phyloP scores from a whole-genome alignment of 345 rosid species.

The Brassica incana region DNA sequence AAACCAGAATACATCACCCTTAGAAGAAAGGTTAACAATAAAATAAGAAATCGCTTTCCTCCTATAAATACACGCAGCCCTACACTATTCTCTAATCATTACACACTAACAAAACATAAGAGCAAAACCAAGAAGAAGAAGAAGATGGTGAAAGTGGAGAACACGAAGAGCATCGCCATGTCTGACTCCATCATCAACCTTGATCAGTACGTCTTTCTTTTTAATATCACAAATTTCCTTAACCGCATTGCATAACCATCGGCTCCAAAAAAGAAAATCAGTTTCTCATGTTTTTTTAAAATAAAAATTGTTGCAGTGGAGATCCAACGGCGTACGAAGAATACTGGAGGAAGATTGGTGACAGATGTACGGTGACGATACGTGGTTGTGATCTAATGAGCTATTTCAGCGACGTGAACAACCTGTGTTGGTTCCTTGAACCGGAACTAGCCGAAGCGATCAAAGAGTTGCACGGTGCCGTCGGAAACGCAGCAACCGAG shows the following conservation, averaged over 20 bases:
- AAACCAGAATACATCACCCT: neutral
- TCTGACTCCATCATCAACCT: conserved; percentile 35
- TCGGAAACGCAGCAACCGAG: conserved; percentile 63
- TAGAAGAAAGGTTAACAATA: neutral
- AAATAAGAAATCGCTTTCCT: conserved; percentile 31
- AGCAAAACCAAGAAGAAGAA: neutral
- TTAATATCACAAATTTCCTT: neutral
- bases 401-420: conserved; percentile 60
- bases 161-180: conserved; percentile 22
- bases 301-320: conserved; percentile 52
- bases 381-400: conserved; percentile 77
- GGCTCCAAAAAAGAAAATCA: neutral
- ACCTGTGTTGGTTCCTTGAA: conserved; percentile 77
- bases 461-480: conserved; percentile 55
- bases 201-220: conserved; percentile 33
- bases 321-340: conserved; percentile 78
- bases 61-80: conserved; percentile 30
- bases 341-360: conserved; percentile 69
- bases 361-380: conserved; percentile 63
- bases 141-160: conserved; percentile 38
- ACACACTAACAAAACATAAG: conserved; percentile 7
- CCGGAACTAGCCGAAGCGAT: conserved; percentile 64
- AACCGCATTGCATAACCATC: conserved; percentile 35
- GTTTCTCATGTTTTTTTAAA: neutral
- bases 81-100: conserved; percentile 41